A percentile compares a stretch with the other conserved stretches of the same genome.
Evolutionary conservation across 768 basidiomycete species (phyloP).

Genomic region (Termitomyces sp.): DNA sequence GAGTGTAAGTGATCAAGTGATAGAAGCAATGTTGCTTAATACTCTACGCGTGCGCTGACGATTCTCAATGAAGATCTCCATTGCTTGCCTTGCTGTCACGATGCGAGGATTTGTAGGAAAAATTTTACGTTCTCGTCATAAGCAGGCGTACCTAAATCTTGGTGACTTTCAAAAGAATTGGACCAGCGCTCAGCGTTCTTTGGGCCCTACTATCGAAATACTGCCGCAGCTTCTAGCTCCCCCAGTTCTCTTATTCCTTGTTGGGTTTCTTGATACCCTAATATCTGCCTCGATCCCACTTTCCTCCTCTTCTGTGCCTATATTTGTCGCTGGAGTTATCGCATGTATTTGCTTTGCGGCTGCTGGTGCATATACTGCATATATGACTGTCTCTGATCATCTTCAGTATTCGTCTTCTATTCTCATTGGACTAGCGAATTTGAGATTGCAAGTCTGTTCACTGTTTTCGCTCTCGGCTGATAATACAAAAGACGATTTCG

Average conservation of each 20-base stretch:
- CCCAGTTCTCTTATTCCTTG: constrained; percentile 10
- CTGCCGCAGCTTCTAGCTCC: constrained; percentile 9
- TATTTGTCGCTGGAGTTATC: neutral
- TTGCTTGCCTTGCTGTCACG: neutral
- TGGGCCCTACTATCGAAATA: constrained; percentile 10
- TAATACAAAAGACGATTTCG: neutral
- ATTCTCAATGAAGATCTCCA: neutral
- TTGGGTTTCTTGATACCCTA: constrained; percentile 11
- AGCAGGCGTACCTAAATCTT: neutral
- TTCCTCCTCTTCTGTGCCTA: neutral
- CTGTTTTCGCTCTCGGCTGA: neutral
- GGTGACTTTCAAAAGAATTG: neutral
- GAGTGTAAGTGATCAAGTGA: too few species aligned
- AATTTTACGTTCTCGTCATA: neutral
- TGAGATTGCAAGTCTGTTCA: neutral
- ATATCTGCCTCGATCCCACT: constrained; percentile 1
- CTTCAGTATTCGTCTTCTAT: neutral
- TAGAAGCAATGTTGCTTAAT: too few species aligned
- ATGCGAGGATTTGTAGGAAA: neutral
- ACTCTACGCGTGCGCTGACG: neutral
- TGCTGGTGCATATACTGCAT: neutral
- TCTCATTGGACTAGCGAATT: neutral
- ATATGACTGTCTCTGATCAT: neutral
- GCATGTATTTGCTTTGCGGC: neutral
- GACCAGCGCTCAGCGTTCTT: constrained; percentile 5